These are phyloP conservation scores for Pyrenochaeta sp. DNA, from an alignment of 2,329 filamentous ascomycete species.

Conservation along the genomic window DNA sequence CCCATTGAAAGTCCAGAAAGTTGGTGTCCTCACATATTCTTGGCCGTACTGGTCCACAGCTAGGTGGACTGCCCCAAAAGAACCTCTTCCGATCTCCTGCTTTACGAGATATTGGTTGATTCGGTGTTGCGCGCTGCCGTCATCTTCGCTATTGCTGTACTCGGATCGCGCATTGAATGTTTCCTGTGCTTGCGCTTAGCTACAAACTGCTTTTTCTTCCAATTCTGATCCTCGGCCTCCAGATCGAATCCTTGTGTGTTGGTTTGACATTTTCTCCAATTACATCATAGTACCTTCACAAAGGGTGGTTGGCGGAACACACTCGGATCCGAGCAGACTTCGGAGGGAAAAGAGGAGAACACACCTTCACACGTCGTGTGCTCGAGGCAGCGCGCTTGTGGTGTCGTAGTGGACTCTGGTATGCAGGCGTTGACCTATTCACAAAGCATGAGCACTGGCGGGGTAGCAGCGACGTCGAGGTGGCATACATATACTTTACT, in stretches of 20 bases:
- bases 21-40: slow-evolving; percentile 78
- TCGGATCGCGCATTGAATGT: slow-evolving; percentile 89
- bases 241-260: no score
- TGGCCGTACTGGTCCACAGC: slow-evolving; percentile 88
- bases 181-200: slow-evolving; percentile 64
- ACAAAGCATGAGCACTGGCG: slow-evolving; percentile 32
- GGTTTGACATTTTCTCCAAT: no score
- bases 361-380: slow-evolving; percentile 68
- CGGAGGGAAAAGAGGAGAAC: slow-evolving; percentile 5
- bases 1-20: slow-evolving; percentile 12
- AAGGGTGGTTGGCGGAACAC: no score
- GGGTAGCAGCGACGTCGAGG: slow-evolving; percentile 24
- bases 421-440: slow-evolving; percentile 63
- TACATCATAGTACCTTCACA: no score
- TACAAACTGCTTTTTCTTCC: no score
- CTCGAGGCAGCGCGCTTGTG: slow-evolving; percentile 68
- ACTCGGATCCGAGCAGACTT: not conserved
- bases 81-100: slow-evolving; percentile 95
- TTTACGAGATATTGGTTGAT: slow-evolving; percentile 96
- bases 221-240: no score
- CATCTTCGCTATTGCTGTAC: slow-evolving; percentile 83
- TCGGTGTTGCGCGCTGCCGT: slow-evolving; percentile 80
- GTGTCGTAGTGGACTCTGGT: slow-evolving; percentile 70
- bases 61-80: slow-evolving; percentile 91
- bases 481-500: slow-evolving; percentile 59